Conservation (phyloP, 164 flowering plant genomes). For the Vitis amurensis region DNA sequence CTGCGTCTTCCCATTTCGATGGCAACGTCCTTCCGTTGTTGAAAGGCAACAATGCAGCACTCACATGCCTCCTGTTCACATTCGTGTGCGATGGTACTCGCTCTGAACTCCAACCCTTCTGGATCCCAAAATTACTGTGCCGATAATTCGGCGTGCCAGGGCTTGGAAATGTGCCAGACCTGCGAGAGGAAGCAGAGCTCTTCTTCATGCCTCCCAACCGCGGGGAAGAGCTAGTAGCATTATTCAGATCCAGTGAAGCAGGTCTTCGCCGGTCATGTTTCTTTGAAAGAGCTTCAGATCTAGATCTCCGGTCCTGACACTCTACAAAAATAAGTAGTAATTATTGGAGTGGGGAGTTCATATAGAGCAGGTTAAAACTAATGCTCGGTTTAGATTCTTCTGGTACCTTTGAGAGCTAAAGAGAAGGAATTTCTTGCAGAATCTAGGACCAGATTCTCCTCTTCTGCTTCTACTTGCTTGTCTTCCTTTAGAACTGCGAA, state of each 20-base stretch:
- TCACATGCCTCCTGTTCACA: constrained; percentile 35
- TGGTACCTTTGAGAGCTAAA: constrained; percentile 68
- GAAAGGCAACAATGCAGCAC: constrained; percentile 51
- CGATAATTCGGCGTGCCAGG: constrained; percentile 77
- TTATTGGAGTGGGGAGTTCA: background rate
- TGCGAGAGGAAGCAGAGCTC: constrained; percentile 34
- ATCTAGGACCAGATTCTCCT: constrained; percentile 33
- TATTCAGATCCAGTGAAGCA: constrained; percentile 74
- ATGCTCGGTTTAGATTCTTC: background rate
- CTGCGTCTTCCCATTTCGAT: constrained; percentile 99
- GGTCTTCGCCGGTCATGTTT: constrained; percentile 57
- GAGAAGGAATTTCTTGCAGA: constrained; percentile 75
- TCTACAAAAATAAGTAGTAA: constrained; percentile 32
- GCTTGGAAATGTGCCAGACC: constrained; percentile 61
- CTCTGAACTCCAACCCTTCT: constrained; percentile 95
- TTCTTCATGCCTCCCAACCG: constrained; percentile 59
- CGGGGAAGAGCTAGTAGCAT: constrained; percentile 53
- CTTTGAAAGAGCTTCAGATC: constrained; percentile 49
- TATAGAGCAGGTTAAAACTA: background rate
- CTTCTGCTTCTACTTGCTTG: constrained; percentile 39
- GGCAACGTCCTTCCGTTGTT: constrained; percentile 80
- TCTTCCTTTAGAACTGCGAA: constrained; percentile 34
- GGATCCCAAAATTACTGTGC: constrained; percentile 43
- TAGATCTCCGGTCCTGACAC: constrained; percentile 63
- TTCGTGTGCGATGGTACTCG: constrained; percentile 62